Conservation (phyloP, 495 filamentous ascomycete genomes). For the Daldinia bambusicola region DNA sequence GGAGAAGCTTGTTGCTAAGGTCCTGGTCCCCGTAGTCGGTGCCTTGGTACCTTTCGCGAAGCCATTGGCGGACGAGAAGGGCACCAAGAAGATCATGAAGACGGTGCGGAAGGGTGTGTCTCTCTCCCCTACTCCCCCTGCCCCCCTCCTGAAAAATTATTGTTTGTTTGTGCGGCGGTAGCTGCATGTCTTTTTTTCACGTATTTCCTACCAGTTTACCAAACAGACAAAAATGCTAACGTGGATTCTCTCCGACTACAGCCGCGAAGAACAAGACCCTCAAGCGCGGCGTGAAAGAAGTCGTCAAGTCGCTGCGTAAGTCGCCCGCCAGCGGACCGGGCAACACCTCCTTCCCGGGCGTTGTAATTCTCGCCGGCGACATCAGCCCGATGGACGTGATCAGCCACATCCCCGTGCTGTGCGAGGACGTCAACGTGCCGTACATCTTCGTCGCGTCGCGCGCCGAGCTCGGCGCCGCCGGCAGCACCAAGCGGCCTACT, state of each 20-base stretch:
- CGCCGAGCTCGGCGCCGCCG: slow-evolving; percentile 89
- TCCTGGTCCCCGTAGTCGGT: slow-evolving; percentile 65
- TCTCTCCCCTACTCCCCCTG: neutral
- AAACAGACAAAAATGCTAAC: slow-evolving; percentile 34
- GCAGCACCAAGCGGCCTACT: slow-evolving; percentile 92
- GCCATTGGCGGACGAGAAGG: slow-evolving; percentile 90
- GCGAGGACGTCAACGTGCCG: slow-evolving; percentile 95
- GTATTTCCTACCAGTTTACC: neutral
- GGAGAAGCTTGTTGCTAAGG: slow-evolving; percentile 61
- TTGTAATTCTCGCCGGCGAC: slow-evolving; percentile 94
- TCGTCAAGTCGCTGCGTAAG: slow-evolving; percentile 96
- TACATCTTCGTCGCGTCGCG: slow-evolving; percentile 91
- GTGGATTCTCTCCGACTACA: slow-evolving; percentile 49
- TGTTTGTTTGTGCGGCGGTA: neutral
- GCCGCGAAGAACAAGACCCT: slow-evolving; percentile 92
- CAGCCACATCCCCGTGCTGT: slow-evolving; percentile 94
- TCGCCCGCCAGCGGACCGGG: slow-evolving; percentile 69
- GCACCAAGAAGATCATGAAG: slow-evolving; percentile 91
- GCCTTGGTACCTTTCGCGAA: slow-evolving; percentile 92
- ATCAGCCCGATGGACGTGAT: slow-evolving; percentile 98
- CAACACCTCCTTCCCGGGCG: slow-evolving; percentile 66
- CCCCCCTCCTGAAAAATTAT: neutral
- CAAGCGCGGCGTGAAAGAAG: slow-evolving; percentile 97
- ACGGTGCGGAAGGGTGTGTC: slow-evolving; percentile 88
- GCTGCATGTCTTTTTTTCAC: neutral